phyloP scores from a whole-genome alignment of 345 rosid species.

The Balakata baccata region DNA sequence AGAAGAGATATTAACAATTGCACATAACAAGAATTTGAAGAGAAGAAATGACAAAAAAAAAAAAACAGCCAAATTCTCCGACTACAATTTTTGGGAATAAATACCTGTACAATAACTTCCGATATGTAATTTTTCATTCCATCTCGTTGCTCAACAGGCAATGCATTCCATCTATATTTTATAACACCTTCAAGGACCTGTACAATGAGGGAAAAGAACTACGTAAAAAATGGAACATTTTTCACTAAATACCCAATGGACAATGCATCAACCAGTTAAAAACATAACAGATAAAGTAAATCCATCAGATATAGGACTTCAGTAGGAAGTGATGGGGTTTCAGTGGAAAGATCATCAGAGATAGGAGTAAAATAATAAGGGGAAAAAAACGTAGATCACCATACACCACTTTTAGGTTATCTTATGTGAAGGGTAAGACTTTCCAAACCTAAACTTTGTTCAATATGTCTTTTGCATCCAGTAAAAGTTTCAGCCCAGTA shows the following conservation, averaged over 20 bases:
- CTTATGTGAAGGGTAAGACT: not conserved
- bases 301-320: not conserved
- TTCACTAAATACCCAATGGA: not conserved
- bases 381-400: not conserved
- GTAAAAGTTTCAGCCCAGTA: too few species aligned
- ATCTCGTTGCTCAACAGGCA: conserved; percentile 94
- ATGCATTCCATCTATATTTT: conserved; percentile 97
- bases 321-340: not conserved
- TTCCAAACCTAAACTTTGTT: not conserved
- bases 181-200: conserved; percentile 98
- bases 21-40: not conserved
- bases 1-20: conserved; percentile 1
- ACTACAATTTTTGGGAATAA: not conserved
- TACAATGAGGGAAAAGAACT: conserved; percentile 8
- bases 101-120: conserved; percentile 97
- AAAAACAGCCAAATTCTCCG: not conserved
- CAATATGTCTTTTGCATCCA: too few species aligned
- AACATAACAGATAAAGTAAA: not conserved
- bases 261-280: not conserved
- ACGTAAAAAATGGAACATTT: too few species aligned
- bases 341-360: not conserved
- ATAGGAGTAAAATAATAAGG: not conserved
- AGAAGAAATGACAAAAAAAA: not conserved
- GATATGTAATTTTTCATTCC: conserved; percentile 99
- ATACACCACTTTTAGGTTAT: not conserved